phyloP scores from a whole-genome alignment of 2,329 filamentous ascomycete species.

The Ploettnerulaceae sp. region DNA sequence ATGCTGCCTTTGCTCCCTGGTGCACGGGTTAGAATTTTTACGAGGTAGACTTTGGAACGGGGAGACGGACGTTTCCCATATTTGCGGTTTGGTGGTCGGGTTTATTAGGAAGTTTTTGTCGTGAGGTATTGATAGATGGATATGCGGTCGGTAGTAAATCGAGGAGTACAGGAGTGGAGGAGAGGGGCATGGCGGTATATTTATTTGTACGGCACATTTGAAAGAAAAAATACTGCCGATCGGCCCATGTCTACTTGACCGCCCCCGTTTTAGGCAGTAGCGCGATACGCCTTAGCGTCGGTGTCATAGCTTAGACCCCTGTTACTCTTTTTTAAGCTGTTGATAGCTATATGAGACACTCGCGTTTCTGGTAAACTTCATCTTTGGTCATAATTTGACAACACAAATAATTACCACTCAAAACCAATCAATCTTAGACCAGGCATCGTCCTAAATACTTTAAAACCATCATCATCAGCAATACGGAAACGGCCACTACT shows the following conservation, averaged over 20 bases:
- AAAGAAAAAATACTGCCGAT: conserved; percentile 4
- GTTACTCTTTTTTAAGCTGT: too few relatives aligned
- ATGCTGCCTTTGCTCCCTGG: conserved; percentile 61
- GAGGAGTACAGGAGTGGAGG: neutral
- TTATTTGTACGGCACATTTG: conserved; percentile 8
- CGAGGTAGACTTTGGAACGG: too few relatives aligned
- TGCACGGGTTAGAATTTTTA: conserved; percentile 7
- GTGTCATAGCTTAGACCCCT: too few relatives aligned
- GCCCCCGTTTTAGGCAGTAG: neutral
- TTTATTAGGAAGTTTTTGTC: neutral
- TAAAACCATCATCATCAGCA: conserved; percentile 18
- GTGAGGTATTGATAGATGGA: neutral
- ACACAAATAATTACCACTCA: conserved; percentile 13
- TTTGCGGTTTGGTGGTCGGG: conserved; percentile 9
- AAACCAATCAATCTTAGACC: conserved; percentile 8
- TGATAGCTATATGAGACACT: too few relatives aligned
- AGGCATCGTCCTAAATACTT: too few relatives aligned
- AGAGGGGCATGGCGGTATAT: conserved; percentile 6
- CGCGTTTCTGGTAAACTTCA: neutral
- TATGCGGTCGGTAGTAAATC: neutral
- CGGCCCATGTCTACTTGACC: neutral
- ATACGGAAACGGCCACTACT: conserved; percentile 9
- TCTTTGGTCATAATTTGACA: conserved; percentile 14
- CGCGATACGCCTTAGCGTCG: too few relatives aligned
- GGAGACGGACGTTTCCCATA: conserved; percentile 30